Evolutionary conservation across 768 basidiomycete genomes (phyloP), one percentile per base, ranked within the genome.

Genomic region (Phaffia tasmanica): DNA sequence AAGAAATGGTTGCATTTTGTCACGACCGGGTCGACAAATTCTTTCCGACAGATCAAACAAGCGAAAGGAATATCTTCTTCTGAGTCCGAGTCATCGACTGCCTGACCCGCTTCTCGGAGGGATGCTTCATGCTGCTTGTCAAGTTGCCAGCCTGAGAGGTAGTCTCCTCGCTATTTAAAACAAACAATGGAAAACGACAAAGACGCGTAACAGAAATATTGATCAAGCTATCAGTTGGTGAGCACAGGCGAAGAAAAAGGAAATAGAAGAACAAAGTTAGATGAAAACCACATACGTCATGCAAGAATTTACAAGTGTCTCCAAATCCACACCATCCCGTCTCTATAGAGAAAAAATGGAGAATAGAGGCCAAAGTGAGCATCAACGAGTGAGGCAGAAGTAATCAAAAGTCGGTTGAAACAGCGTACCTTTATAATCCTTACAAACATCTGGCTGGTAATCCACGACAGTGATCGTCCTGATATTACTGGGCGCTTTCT

Each of bases 251-350:
- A 30, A 29, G 0, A n/a, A 30, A 18, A 7, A 42, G 21, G 62
- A n/a, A 23, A 16, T 4, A 57, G 32, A 57, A 21, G 48, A 60
- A 29, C 14, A 25, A 23, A 54, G 55, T 15, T 16, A 61, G 15
- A 50, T 16, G n/a, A 21, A 19, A 25, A 23, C 15, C 5, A 84
- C 94, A 93, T 73, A 94, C 86, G 77, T 98, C 95, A 78, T 98
- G 95, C 75, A 98, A 81, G 80, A 97, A 97, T 81, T 97, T 98
- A 78, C 95, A 99, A 3, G 91, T 92, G 77, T 99, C 95, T 35
- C 95, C 95, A 76, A 94, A 99, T 25, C 95, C 95, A 77, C 95
- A 99, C 75, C 89, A 99, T 0, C 95, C 95, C 61, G 95, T 99
- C 79, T 98, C 94, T 94, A 73, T 47, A 69, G 21, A 23, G 72